A percentile compares a stretch with the other conserved stretches of the same genome.
Conservation (phyloP, 106 monocot species). For the Apostasia shenzhenica region DNA sequence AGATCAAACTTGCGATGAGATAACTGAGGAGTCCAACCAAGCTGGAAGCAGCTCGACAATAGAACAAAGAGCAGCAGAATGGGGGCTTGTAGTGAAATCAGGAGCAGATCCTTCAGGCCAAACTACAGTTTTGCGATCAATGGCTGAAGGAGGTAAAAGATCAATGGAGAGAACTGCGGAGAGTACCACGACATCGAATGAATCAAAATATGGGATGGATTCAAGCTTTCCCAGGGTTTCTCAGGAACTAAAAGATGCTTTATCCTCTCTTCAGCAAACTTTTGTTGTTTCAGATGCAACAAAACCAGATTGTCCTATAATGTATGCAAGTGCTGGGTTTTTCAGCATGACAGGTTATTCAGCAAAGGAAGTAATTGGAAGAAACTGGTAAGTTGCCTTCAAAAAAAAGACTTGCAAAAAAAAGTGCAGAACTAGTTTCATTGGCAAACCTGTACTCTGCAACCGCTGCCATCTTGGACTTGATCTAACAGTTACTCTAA, state of each 20-base stretch:
- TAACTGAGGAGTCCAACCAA: slow-evolving; percentile 17
- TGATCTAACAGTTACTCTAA: neutral
- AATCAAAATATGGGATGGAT: slow-evolving; percentile 15
- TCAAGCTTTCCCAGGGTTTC: slow-evolving; percentile 49
- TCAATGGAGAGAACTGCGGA: slow-evolving; percentile 17
- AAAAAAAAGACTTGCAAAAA: neutral
- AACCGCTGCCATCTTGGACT: neutral
- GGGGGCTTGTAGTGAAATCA: slow-evolving; percentile 19
- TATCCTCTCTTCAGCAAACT: slow-evolving; percentile 76
- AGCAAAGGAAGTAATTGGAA: slow-evolving; percentile 65
- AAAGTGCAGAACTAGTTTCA: neutral
- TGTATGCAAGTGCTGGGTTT: slow-evolving; percentile 89
- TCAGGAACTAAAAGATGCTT: slow-evolving; percentile 77
- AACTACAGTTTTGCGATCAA: slow-evolving; percentile 9
- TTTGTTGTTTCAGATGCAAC: slow-evolving; percentile 97
- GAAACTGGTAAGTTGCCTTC: slow-evolving; percentile 59
- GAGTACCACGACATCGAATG: slow-evolving; percentile 20
- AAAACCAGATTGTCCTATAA: slow-evolving; percentile 78
- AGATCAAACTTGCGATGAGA: slow-evolving; percentile 15
- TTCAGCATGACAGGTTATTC: slow-evolving; percentile 92
- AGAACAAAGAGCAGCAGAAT: slow-evolving; percentile 20
- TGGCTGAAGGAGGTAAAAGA: slow-evolving; percentile 6
- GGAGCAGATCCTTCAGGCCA: slow-evolving; percentile 9
- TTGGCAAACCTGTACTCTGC: neutral
- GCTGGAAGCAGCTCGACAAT: slow-evolving; percentile 1